Percentiles rank a stretch among this genome's conserved stretches.
Evolutionary conservation across 2,329 filamentous ascomycete genomes (phyloP).

Genomic region (Ascochyta fabae): DNA sequence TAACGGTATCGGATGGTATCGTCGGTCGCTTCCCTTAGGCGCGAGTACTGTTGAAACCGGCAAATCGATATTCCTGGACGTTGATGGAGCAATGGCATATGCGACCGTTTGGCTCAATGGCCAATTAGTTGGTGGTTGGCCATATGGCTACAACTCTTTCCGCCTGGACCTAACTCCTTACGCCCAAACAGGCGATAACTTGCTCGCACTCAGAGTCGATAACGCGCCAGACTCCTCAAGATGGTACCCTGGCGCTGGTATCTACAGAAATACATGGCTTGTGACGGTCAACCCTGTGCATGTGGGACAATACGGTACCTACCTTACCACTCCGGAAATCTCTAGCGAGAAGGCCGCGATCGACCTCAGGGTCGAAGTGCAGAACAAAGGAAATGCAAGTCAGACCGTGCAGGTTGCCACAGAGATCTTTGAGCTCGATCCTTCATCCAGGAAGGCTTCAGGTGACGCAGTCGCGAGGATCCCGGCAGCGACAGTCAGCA

Average conservation of each 20-base stretch:
- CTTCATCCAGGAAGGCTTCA: conserved; percentile 29
- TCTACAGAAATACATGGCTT: conserved; percentile 64
- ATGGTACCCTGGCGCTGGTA: conserved; percentile 62
- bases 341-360: conserved; percentile 55
- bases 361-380: conserved; percentile 54
- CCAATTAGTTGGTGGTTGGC: conserved; percentile 59
- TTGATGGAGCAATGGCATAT: conserved; percentile 62
- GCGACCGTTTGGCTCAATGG: conserved; percentile 61
- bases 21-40: conserved; percentile 48
- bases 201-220: conserved; percentile 60
- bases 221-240: conserved; percentile 58
- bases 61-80: conserved; percentile 55
- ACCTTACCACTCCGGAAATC: conserved; percentile 55
- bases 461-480: conserved; percentile 46
- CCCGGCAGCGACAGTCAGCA: conserved; percentile 31
- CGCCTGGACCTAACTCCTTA: conserved; percentile 59
- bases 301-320: conserved; percentile 59
- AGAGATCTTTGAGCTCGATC: conserved; percentile 50
- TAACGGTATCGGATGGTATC: conserved; percentile 63
- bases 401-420: conserved; percentile 51
- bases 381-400: conserved; percentile 51
- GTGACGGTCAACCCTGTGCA: conserved; percentile 55
- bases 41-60: conserved; percentile 35
- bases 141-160: conserved; percentile 60
- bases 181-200: conserved; percentile 47